These are phyloP conservation scores for Geranium rotundifolium DNA, from an alignment of 345 rosid species.

Conservation along the genomic window DNA sequence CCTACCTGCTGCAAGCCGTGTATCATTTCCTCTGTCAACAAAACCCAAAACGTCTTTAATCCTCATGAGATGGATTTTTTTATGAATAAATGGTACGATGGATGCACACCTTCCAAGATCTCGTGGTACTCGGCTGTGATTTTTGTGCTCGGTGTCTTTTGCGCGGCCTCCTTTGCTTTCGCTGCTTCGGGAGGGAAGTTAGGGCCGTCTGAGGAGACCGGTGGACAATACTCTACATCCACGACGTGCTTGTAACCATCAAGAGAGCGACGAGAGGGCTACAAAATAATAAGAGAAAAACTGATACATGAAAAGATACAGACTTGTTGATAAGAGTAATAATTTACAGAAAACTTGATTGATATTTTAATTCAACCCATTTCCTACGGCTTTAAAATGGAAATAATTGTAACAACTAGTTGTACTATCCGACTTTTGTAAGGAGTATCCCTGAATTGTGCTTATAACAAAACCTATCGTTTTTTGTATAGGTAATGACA, in stretches of 20 bases:
- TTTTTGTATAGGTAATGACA: no score
- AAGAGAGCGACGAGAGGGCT: conserved; percentile 81
- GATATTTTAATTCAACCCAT: no score
- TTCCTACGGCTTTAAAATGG: no score
- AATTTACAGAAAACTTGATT: no score
- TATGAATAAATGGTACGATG: no score
- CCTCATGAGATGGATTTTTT: background rate
- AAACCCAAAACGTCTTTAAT: conserved; percentile 5
- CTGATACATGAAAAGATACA: background rate
- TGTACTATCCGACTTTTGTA: no score
- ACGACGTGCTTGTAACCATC: conserved; percentile 96
- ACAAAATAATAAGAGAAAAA: conserved; percentile 8
- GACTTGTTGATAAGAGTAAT: no score
- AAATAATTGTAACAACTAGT: no score
- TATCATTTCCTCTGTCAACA: conserved; percentile 84
- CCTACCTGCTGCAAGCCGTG: conserved; percentile 74
- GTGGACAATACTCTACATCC: conserved; percentile 80
- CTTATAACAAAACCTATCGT: no score
- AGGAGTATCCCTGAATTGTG: no score
- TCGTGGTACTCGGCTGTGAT: conserved; percentile 73
- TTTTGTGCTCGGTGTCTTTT: conserved; percentile 47
- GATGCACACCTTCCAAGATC: conserved; percentile 65
- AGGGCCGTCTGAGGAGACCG: conserved; percentile 73
- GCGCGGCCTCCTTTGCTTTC: conserved; percentile 82
- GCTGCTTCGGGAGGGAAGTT: conserved; percentile 80